Evolutionary conservation across 2,329 filamentous ascomycete genomes (phyloP).

Genomic region (Botryotinia globosa): DNA sequence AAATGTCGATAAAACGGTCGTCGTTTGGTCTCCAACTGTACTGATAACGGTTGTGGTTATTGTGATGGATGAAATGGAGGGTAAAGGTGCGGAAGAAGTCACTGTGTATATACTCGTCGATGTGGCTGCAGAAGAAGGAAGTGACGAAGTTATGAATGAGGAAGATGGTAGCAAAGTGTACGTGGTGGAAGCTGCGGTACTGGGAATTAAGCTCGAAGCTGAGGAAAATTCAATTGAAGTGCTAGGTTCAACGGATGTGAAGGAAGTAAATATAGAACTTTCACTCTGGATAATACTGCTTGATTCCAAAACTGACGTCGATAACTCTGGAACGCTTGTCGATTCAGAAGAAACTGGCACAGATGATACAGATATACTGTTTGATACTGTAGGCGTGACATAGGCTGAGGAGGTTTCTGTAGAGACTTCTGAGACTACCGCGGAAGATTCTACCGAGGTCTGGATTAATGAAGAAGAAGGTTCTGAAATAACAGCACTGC

Average conservation of each 20-base stretch:
- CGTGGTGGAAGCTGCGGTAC: constrained; percentile 7
- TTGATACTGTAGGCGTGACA: not conserved
- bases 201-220: not conserved
- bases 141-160: not conserved
- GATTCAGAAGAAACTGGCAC: not conserved
- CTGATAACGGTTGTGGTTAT: constrained; percentile 11
- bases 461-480: not conserved
- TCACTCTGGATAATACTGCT: not conserved
- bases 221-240: not conserved
- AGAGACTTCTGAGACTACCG: not conserved
- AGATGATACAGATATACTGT: not conserved
- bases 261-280: not conserved
- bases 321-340: not conserved
- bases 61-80: constrained; percentile 1
- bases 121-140: not conserved
- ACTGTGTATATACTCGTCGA: constrained; percentile 4
- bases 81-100: not conserved
- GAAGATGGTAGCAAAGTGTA: not conserved
- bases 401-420: not conserved
- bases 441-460: not conserved
- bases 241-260: not conserved
- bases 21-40: constrained; percentile 2
- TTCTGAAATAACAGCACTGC: not conserved
- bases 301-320: not conserved
- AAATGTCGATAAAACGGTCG: constrained; percentile 1